A percentile compares a stretch with the other conserved stretches of the same genome.
phyloP scores from a whole-genome alignment of 805 yeast genomes.

The Zygoascus tannicola region DNA sequence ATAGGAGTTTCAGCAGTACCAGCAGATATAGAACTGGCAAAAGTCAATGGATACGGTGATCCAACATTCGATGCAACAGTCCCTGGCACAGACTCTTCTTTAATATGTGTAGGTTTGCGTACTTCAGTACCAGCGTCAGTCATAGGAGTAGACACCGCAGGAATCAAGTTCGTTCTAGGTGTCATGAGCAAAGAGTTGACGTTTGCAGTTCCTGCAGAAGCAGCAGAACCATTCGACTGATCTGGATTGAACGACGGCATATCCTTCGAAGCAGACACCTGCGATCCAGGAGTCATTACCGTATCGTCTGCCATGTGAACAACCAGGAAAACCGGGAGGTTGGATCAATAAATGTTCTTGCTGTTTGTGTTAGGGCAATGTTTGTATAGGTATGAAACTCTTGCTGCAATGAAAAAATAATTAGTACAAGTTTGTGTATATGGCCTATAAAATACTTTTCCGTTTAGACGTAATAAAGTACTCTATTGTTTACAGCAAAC shows the following conservation, averaged over 20 bases:
- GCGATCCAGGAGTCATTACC: not conserved
- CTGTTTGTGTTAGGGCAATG: too few relatives aligned
- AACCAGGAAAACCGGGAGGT: too few relatives aligned
- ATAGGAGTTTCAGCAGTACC: not conserved
- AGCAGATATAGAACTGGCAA: slow-evolving; percentile 13
- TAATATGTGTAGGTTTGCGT: not conserved
- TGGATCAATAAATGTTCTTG: too few relatives aligned
- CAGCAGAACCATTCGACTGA: not conserved
- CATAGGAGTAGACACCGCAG: not conserved
- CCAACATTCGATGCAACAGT: not conserved
- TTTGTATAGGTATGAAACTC: too few relatives aligned
- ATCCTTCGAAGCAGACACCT: not conserved
- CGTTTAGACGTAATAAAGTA: too few relatives aligned
- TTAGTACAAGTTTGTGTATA: too few relatives aligned
- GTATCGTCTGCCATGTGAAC: not conserved
- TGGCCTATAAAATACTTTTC: too few relatives aligned
- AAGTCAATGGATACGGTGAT: slow-evolving; percentile 17
- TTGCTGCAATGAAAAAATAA: too few relatives aligned
- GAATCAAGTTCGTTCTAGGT: slow-evolving; percentile 1
- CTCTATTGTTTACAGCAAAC: too few relatives aligned
- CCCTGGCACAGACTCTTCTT: not conserved
- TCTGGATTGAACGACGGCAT: not conserved
- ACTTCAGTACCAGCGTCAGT: not conserved
- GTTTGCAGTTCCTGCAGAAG: not conserved
- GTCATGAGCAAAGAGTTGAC: not conserved